Conservation (phyloP, 1,284 basidiomycete genomes). For the Phellopilus nigrolimitatus region DNA sequence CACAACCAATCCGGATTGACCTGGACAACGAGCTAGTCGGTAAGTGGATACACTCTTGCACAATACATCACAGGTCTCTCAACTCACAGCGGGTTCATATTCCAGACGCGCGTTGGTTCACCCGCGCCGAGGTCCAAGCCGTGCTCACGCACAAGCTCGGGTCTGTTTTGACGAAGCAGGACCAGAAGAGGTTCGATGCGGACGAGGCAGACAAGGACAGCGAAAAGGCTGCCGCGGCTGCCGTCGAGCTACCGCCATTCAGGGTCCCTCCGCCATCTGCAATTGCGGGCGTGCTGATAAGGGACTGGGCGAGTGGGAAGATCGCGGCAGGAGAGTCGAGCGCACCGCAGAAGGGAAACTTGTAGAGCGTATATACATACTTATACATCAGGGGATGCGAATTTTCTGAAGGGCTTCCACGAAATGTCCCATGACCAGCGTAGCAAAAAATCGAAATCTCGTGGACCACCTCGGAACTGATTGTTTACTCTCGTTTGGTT, state of each 20-base stretch:
- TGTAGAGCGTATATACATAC: no score
- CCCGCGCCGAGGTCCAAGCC: constrained; percentile 63
- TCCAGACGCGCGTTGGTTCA: constrained; percentile 86
- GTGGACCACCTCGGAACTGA: no score
- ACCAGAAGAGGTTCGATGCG: constrained; percentile 55
- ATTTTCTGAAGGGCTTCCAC: no score
- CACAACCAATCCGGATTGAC: constrained; percentile 75
- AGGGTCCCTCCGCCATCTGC: constrained; percentile 65
- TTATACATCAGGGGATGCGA: no score
- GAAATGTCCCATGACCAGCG: no score
- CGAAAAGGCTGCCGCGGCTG: constrained; percentile 28
- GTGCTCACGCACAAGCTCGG: constrained; percentile 58
- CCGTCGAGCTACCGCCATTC: constrained; percentile 39
- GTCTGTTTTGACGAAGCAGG: constrained; percentile 49
- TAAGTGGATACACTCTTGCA: constrained; percentile 29
- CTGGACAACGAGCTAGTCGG: constrained; percentile 96
- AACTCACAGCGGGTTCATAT: neutral
- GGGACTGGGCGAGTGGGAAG: constrained; percentile 58
- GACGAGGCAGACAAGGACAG: constrained; percentile 26
- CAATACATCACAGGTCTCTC: neutral
- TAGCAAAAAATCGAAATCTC: no score
- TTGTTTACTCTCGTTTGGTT: no score
- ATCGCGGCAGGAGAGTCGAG: constrained; percentile 23
- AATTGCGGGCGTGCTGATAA: constrained; percentile 67
- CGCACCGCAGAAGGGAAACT: constrained; percentile 24